These are phyloP conservation scores for Nitzschia sp. DNA, from an alignment of 108 stramenopile genomes.

Conservation along the genomic window DNA sequence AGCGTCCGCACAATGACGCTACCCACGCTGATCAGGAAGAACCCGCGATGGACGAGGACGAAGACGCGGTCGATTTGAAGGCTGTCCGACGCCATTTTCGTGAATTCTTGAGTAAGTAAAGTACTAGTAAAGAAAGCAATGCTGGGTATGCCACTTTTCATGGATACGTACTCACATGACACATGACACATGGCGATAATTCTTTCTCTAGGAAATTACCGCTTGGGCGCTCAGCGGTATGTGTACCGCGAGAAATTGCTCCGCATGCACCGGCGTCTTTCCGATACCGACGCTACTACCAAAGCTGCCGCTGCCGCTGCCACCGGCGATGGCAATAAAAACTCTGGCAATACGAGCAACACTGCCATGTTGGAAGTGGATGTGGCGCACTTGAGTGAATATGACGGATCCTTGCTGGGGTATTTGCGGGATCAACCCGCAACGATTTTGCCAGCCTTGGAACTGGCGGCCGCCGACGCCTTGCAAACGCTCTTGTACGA, in stretches of 20 bases:
- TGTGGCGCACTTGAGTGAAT: conserved; percentile 84
- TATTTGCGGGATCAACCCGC: conserved; percentile 66
- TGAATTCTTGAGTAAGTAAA: conserved; percentile 80
- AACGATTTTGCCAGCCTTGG: conserved; percentile 66
- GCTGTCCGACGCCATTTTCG: conserved; percentile 82
- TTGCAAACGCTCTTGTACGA: conserved; percentile 67
- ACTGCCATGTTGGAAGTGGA: conserved; percentile 63
- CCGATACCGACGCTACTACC: conserved; percentile 11
- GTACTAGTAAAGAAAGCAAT: neutral
- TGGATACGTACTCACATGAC: neutral
- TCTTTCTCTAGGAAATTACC: conserved; percentile 65
- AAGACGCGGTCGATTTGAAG: conserved; percentile 36
- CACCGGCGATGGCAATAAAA: neutral
- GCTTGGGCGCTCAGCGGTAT: conserved; percentile 68
- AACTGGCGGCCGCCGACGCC: conserved; percentile 75
- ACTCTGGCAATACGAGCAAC: conserved; percentile 24
- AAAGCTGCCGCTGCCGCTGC: neutral
- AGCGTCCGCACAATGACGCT: conserved; percentile 18
- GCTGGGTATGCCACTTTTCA: neutral
- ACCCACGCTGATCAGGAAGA: conserved; percentile 12
- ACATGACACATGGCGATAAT: neutral
- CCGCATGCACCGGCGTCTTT: conserved; percentile 77
- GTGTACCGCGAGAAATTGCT: conserved; percentile 79
- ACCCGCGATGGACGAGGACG: conserved; percentile 13
- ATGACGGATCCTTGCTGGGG: conserved; percentile 79